phyloP scores from a whole-genome alignment of 2,329 filamentous ascomycete species.

The Nannizzia gypsea region DNA sequence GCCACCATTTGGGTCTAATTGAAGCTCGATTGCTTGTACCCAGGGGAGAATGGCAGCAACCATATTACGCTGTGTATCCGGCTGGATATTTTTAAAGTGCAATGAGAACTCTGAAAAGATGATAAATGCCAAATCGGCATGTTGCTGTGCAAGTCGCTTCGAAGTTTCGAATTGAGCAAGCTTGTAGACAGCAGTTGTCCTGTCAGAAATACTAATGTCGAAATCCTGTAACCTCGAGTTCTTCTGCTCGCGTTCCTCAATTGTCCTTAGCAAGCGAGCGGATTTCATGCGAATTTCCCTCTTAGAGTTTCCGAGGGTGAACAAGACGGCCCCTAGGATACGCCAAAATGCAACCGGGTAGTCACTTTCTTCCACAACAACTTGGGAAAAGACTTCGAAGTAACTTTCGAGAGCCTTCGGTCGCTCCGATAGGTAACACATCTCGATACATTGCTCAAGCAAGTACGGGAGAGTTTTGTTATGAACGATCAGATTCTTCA shows the following conservation, averaged over 20 bases:
- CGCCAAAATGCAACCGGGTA: conserved; percentile 85
- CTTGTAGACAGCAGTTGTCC: conserved; percentile 96
- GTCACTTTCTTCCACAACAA: conserved; percentile 70
- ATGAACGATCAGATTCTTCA: conserved; percentile 80
- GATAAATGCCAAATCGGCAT: conserved; percentile 78
- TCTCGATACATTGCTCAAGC: conserved; percentile 77
- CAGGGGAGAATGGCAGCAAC: conserved; percentile 90
- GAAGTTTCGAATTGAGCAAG: conserved; percentile 95
- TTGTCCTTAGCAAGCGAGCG: conserved; percentile 61
- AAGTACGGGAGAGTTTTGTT: conserved; percentile 80
- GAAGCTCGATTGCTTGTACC: conserved; percentile 88
- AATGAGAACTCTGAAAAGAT: conserved; percentile 92
- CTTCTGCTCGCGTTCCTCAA: conserved; percentile 73
- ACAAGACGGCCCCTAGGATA: conserved; percentile 73
- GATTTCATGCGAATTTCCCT: conserved; percentile 83
- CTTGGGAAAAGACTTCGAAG: conserved; percentile 81
- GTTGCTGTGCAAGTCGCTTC: conserved; percentile 73
- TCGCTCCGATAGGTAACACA: conserved; percentile 73
- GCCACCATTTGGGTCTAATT: conserved; percentile 80
- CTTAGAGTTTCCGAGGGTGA: conserved; percentile 84
- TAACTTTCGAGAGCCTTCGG: conserved; percentile 87
- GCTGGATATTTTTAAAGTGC: conserved; percentile 78
- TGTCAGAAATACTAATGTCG: conserved; percentile 96
- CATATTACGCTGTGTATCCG: conserved; percentile 80
- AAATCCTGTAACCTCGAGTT: conserved; percentile 92